A percentile compares a stretch with the other conserved stretches of the same genome.
Conservation (phyloP, 1,284 basidiomycete species). For the Schizophyllum amplum region DNA sequence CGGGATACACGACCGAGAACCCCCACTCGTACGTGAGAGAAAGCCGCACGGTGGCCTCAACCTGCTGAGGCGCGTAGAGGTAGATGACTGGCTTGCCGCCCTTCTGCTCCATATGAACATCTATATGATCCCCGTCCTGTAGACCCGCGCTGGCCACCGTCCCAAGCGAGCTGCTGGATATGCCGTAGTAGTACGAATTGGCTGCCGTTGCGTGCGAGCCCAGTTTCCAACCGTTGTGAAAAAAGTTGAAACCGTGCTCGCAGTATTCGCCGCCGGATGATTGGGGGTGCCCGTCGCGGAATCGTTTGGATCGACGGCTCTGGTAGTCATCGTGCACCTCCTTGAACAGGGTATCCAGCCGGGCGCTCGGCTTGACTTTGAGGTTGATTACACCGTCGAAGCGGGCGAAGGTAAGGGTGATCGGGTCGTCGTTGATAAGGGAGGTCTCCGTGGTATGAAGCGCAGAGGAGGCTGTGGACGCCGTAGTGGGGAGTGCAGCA, state of each 20-base stretch:
- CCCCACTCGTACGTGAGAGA: constrained; percentile 15
- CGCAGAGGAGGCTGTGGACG: not conserved
- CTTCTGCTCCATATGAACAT: not conserved
- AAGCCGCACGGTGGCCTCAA: constrained; percentile 10
- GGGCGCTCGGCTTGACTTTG: not conserved
- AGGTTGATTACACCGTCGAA: not conserved
- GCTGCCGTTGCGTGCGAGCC: too few relatives aligned
- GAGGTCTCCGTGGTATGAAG: not conserved
- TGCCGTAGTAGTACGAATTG: too few relatives aligned
- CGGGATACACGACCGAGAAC: constrained; percentile 25
- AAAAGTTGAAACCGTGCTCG: not conserved
- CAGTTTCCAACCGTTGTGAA: not conserved
- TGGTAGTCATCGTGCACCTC: not conserved
- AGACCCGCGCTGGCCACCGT: not conserved
- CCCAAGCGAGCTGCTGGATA: too few relatives aligned
- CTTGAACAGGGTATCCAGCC: not conserved
- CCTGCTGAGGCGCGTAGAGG: constrained; percentile 11
- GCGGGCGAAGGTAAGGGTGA: not conserved
- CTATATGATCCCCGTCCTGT: not conserved
- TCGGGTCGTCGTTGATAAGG: too few relatives aligned
- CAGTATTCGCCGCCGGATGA: not conserved
- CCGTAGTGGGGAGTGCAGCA: not conserved
- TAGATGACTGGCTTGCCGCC: constrained; percentile 20
- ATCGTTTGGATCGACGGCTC: too few relatives aligned
- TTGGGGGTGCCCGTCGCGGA: too few relatives aligned